Evolutionary conservation across 1,139 yeast genomes (phyloP).

Genomic region (Saccharomyces hybrid): DNA sequence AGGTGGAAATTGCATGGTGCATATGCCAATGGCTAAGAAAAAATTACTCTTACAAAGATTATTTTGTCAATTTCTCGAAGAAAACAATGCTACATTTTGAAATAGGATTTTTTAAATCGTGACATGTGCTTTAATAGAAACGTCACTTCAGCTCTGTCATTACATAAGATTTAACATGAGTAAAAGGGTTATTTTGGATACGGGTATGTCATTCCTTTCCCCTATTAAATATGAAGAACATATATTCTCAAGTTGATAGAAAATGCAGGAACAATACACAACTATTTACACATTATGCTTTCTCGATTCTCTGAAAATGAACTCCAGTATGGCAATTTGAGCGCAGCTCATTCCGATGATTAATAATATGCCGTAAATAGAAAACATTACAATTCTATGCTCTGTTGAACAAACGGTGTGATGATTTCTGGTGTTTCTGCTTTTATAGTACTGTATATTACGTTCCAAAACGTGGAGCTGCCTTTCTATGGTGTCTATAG

Average conservation of each 20-base stretch:
- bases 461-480: constrained; percentile 60
- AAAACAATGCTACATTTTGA: background rate
- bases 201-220: constrained; percentile 8
- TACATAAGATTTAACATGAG: background rate
- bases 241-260: background rate
- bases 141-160: background rate
- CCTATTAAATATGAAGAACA: background rate
- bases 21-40: background rate
- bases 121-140: background rate
- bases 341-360: constrained; percentile 82
- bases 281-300: constrained; percentile 56
- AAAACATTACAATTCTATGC: constrained; percentile 77
- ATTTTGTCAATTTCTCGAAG: background rate
- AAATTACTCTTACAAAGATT: background rate
- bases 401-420: constrained; percentile 86
- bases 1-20: background rate
- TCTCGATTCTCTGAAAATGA: constrained; percentile 79
- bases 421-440: constrained; percentile 90
- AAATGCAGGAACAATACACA: background rate
- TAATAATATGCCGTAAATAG: constrained; percentile 69
- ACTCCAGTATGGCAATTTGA: constrained; percentile 78
- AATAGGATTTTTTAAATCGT: background rate
- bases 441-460: constrained; percentile 72
- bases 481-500: constrained; percentile 56
- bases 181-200: background rate